These are phyloP conservation scores for Exophiala calicioides DNA, from an alignment of 2,329 filamentous ascomycete genomes.

Conservation along the genomic window DNA sequence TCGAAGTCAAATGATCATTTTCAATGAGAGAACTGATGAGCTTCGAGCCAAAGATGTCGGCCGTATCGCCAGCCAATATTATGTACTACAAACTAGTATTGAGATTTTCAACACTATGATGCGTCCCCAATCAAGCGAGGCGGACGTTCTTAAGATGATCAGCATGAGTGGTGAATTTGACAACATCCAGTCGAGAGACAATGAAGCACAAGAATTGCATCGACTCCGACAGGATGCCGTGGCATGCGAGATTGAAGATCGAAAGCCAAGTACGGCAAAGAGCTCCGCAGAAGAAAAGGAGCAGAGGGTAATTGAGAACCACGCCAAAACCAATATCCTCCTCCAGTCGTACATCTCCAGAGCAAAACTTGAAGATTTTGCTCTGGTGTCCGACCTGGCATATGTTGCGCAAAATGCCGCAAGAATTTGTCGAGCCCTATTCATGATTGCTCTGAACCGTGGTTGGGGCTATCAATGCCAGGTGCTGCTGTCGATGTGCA, in stretches of 20 bases:
- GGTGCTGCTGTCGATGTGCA: constrained; percentile 86
- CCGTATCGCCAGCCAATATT: constrained; percentile 94
- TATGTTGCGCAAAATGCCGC: constrained; percentile 96
- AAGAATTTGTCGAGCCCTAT: constrained; percentile 88
- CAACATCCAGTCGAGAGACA: constrained; percentile 91
- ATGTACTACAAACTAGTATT: constrained; percentile 89
- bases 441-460: constrained; percentile 95
- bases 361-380: constrained; percentile 87
- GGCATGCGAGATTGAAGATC: constrained; percentile 75
- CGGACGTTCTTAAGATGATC: constrained; percentile 93
- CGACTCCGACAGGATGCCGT: constrained; percentile 69
- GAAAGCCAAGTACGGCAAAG: constrained; percentile 52
- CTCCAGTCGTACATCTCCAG: constrained; percentile 92
- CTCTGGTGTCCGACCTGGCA: constrained; percentile 83
- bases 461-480: constrained; percentile 95
- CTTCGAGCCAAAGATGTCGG: constrained; percentile 92
- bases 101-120: constrained; percentile 97
- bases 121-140: constrained; percentile 80
- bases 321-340: constrained; percentile 93
- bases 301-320: constrained; percentile 65
- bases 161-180: constrained; percentile 98
- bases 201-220: constrained; percentile 82
- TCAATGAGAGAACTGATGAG: constrained; percentile 91
- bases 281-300: constrained; percentile 74
- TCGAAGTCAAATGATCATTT: constrained; percentile 97